Conservation (phyloP, 2,329 filamentous ascomycete species). For the Epichloe glyceriae region DNA sequence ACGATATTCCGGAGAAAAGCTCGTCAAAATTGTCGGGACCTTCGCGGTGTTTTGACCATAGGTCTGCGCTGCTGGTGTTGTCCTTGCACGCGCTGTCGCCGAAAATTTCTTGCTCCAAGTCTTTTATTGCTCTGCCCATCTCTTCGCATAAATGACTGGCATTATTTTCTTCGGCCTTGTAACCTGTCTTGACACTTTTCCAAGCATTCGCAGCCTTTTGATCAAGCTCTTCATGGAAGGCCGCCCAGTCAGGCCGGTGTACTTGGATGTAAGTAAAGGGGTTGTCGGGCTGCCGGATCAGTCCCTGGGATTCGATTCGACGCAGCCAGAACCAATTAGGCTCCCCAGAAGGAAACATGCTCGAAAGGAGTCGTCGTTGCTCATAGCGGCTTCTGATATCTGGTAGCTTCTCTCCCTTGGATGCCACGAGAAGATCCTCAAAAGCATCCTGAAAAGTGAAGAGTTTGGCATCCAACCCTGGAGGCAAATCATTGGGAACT, state of each 20-base stretch:
- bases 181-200: conserved; percentile 9
- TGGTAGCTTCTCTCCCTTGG: conserved; percentile 28
- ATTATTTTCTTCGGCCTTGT: conserved; percentile 7
- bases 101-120: conserved; percentile 7
- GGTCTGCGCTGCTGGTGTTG: background rate
- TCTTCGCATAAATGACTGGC: conserved; percentile 8
- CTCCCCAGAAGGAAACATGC: conserved; percentile 27
- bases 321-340: conserved; percentile 29
- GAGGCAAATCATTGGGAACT: conserved; percentile 29
- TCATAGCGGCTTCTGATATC: conserved; percentile 24
- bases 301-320: conserved; percentile 23
- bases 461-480: conserved; percentile 20
- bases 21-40: conserved; percentile 27
- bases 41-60: background rate
- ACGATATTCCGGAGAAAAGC: conserved; percentile 25
- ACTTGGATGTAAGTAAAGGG: conserved; percentile 7
- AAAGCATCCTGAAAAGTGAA: conserved; percentile 46
- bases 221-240: conserved; percentile 19
- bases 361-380: conserved; percentile 23
- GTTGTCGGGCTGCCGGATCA: conserved; percentile 21
- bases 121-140: conserved; percentile 6
- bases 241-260: conserved; percentile 14
- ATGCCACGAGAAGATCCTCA: conserved; percentile 40
- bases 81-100: background rate
- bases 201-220: conserved; percentile 17